These are phyloP conservation scores for Talaromyces piceae DNA, from an alignment of 2,329 filamentous ascomycete genomes.

Conservation along the genomic window DNA sequence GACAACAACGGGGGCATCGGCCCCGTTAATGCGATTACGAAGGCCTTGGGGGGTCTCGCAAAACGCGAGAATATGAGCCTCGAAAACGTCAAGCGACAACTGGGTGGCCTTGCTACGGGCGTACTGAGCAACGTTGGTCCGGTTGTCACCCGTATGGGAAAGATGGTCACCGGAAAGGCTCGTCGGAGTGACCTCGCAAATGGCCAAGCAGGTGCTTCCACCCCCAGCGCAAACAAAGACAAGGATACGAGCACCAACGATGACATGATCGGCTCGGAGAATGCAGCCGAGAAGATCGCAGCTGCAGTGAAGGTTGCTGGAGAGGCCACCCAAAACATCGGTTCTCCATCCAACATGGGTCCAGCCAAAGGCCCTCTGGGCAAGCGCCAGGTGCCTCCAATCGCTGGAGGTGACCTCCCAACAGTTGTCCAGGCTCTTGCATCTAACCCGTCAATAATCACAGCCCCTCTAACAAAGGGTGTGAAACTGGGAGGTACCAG, in stretches of 20 bases:
- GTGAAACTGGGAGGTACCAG: not conserved
- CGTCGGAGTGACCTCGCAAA: not conserved
- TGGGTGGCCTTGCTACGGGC: not conserved
- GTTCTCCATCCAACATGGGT: not conserved
- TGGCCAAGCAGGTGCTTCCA: not conserved
- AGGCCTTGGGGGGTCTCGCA: not conserved
- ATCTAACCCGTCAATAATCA: not conserved
- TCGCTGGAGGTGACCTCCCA: conserved; percentile 4
- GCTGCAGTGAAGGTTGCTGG: not conserved
- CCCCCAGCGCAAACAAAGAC: not conserved
- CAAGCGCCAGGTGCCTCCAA: conserved; percentile 8
- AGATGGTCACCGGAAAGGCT: conserved; percentile 1
- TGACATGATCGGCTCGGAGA: not conserved
- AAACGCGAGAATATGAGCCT: not conserved
- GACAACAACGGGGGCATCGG: not conserved
- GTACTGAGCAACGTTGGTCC: conserved; percentile 4
- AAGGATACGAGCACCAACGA: not conserved
- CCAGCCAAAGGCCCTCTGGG: not conserved
- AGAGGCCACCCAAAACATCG: not conserved
- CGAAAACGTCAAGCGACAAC: conserved; percentile 1
- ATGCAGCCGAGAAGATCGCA: not conserved
- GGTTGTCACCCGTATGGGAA: not conserved
- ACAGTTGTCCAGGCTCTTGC: conserved; percentile 2
- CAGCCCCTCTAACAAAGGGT: conserved; percentile 3
- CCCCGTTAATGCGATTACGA: not conserved